Evolutionary conservation across 108 stramenopile genomes (phyloP).

Genomic region (Skeletonema tropicum): DNA sequence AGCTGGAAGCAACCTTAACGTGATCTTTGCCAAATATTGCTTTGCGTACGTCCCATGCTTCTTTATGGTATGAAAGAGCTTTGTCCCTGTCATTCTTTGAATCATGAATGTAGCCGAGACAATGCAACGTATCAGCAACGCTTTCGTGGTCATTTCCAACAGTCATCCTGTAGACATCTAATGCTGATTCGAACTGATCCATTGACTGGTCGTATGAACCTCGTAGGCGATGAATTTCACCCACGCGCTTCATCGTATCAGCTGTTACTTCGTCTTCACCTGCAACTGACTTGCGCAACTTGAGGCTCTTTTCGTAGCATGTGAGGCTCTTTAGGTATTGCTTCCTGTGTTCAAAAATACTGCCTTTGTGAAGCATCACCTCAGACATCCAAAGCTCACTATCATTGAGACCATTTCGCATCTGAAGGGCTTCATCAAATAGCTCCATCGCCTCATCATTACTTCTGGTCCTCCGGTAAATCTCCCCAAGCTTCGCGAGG

Average conservation of each 20-base stretch:
- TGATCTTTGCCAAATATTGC: slow-evolving; percentile 50
- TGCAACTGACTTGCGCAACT: slow-evolving; percentile 21
- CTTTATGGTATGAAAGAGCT: slow-evolving; percentile 55
- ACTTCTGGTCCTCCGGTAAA: slow-evolving; percentile 29
- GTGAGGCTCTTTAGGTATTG: slow-evolving; percentile 40
- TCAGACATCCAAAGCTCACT: slow-evolving; percentile 40
- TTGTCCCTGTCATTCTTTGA: slow-evolving; percentile 34
- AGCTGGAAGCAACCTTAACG: slow-evolving; percentile 45
- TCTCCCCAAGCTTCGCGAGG: slow-evolving; percentile 30
- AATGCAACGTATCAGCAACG: slow-evolving; percentile 45
- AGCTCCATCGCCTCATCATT: slow-evolving; percentile 39
- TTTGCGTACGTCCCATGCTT: slow-evolving; percentile 50
- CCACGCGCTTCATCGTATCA: slow-evolving; percentile 43
- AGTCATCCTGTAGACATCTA: slow-evolving; percentile 34
- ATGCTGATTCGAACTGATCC: slow-evolving; percentile 37
- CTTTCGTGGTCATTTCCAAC: slow-evolving; percentile 50
- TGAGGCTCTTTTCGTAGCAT: slow-evolving; percentile 38
- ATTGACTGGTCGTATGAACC: slow-evolving; percentile 42
- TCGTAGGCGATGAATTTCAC: slow-evolving; percentile 33
- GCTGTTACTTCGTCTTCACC: slow-evolving; percentile 51
- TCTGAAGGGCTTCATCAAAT: slow-evolving; percentile 48
- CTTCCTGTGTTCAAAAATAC: slow-evolving; percentile 32
- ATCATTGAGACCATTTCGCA: slow-evolving; percentile 32
- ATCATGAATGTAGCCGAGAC: slow-evolving; percentile 48
- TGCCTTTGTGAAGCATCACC: slow-evolving; percentile 47